A percentile compares a stretch with the other conserved stretches of the same genome.
Conservation (phyloP, 202 grass and related monocot species). For the Zizania palustris region DNA sequence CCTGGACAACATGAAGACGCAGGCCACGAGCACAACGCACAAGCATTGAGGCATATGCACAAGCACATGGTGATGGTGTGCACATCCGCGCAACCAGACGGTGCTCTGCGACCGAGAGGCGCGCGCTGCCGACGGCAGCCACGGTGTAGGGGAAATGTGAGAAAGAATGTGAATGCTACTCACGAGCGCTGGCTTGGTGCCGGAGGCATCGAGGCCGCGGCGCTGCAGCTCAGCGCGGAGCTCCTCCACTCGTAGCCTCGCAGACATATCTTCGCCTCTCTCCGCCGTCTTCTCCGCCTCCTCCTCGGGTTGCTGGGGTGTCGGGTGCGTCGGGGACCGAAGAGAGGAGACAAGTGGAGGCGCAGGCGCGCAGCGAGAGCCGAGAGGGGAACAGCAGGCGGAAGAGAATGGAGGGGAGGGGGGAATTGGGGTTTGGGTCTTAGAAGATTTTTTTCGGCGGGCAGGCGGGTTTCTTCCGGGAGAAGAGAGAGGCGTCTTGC, state of each 20-base stretch:
- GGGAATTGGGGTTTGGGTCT: background rate
- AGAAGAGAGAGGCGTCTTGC: background rate
- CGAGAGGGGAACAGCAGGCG: background rate
- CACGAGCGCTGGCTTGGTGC: conserved; percentile 61
- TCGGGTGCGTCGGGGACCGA: background rate
- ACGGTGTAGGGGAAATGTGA: background rate
- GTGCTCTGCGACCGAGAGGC: background rate
- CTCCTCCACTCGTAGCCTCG: conserved; percentile 63
- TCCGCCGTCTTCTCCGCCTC: background rate
- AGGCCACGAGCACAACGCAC: background rate
- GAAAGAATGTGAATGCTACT: background rate
- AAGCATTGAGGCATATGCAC: conserved; percentile 1
- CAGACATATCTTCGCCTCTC: conserved; percentile 43
- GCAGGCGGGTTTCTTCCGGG: conserved; percentile 15
- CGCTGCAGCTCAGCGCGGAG: conserved; percentile 57
- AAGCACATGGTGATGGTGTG: conserved; percentile 6
- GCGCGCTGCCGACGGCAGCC: background rate
- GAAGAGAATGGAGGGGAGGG: background rate
- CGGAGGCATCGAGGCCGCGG: conserved; percentile 58
- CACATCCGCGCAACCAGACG: background rate
- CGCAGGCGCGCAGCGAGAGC: no score
- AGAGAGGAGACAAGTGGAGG: background rate
- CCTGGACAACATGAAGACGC: background rate
- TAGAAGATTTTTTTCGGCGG: background rate
- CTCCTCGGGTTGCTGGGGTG: conserved; percentile 5